phyloP scores from a whole-genome alignment of 1,284 basidiomycete genomes.

The Rugosomyces carneus region DNA sequence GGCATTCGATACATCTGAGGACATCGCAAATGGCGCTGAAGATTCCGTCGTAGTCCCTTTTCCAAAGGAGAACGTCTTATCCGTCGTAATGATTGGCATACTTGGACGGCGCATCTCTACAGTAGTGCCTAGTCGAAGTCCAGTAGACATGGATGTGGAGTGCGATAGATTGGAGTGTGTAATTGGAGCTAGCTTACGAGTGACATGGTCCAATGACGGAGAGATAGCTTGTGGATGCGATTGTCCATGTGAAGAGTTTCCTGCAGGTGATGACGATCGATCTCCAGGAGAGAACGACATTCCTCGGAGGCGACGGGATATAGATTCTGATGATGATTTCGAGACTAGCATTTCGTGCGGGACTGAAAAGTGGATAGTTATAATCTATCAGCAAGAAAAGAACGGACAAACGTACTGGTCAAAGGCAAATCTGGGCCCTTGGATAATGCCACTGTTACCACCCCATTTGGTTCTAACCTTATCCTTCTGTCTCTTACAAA shows the following conservation, averaged over 20 bases:
- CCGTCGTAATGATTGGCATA: slow-evolving; percentile 22
- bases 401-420: slow-evolving; percentile 7
- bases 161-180: slow-evolving; percentile 16
- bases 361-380: too few relatives aligned
- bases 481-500: slow-evolving; percentile 16
- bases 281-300: slow-evolving; percentile 22
- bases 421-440: background rate
- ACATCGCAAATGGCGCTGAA: too few relatives aligned
- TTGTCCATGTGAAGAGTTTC: slow-evolving; percentile 16
- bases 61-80: background rate
- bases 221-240: slow-evolving; percentile 14
- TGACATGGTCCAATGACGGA: slow-evolving; percentile 2
- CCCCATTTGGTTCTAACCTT: slow-evolving; percentile 22
- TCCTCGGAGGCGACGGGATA: slow-evolving; percentile 15
- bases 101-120: slow-evolving; percentile 22
- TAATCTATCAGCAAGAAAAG: too few relatives aligned
- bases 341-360: slow-evolving; percentile 21
- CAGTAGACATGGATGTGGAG: slow-evolving; percentile 18
- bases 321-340: slow-evolving; percentile 26
- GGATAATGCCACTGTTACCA: slow-evolving; percentile 16
- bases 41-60: too few relatives aligned
- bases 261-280: slow-evolving; percentile 18
- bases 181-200: slow-evolving; percentile 6
- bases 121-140: slow-evolving; percentile 11
- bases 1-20: background rate